phyloP scores from a whole-genome alignment of 2,329 filamentous ascomycete genomes.

The Aspergillus aculeatus region DNA sequence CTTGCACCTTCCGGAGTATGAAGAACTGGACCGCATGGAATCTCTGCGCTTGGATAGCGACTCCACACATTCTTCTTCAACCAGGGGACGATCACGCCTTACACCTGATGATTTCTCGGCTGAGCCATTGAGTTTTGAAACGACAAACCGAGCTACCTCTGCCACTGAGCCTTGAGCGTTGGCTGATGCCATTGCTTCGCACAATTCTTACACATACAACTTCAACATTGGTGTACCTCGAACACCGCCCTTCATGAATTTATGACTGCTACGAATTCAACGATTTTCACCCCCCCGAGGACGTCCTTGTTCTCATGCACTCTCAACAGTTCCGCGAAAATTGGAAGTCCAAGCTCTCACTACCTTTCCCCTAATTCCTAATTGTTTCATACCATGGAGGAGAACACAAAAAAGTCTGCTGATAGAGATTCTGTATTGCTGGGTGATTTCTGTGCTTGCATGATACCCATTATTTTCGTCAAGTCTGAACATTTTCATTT shows the following conservation, averaged over 20 bases:
- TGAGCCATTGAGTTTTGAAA: slow-evolving; percentile 14
- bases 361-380: neutral
- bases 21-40: slow-evolving; percentile 48
- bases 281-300: slow-evolving; percentile 6
- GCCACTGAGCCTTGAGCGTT: slow-evolving; percentile 6
- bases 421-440: slow-evolving; percentile 11
- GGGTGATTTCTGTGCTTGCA: slow-evolving; percentile 15
- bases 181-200: neutral
- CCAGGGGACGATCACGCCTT: slow-evolving; percentile 30
- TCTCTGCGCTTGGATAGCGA: slow-evolving; percentile 34
- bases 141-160: slow-evolving; percentile 17
- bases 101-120: slow-evolving; percentile 34
- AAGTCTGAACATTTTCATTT: slow-evolving; percentile 2
- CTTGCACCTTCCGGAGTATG: slow-evolving; percentile 42
- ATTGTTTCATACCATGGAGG: neutral
- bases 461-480: slow-evolving; percentile 23
- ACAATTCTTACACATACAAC: neutral
- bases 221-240: neutral
- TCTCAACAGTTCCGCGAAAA: slow-evolving; percentile 5
- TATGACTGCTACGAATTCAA: slow-evolving; percentile 17
- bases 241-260: slow-evolving; percentile 9
- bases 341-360: neutral
- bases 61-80: slow-evolving; percentile 34
- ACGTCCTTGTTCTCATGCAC: slow-evolving; percentile 1
- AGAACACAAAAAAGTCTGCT: slow-evolving; percentile 11